Evolutionary conservation across 1,139 yeast species (phyloP).

Genomic region (Blastobotrys buckinghamii): DNA sequence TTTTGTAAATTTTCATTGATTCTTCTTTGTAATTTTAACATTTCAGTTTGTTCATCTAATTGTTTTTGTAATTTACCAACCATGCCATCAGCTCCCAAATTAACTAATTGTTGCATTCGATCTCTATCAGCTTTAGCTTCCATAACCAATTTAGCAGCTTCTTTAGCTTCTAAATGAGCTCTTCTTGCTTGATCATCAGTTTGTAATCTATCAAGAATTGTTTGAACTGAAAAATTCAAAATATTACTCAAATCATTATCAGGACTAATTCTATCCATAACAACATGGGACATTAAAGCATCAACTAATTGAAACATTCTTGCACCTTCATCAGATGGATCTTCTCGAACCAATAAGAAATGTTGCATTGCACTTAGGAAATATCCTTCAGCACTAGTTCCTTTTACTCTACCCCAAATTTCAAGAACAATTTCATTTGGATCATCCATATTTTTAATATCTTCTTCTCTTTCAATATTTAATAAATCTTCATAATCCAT

Average conservation of each 20-base stretch:
- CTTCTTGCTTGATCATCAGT: conserved; percentile 87
- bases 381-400: conserved; percentile 63
- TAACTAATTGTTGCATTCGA: conserved; percentile 63
- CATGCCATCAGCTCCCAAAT: conserved; percentile 80
- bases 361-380: conserved; percentile 80
- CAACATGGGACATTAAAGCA: conserved; percentile 74
- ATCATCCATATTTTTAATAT: conserved; percentile 40
- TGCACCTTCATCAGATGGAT: conserved; percentile 53
- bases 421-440: conserved; percentile 67
- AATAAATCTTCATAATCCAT: conserved; percentile 65
- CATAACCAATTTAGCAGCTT: conserved; percentile 61
- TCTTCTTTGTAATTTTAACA: conserved; percentile 60
- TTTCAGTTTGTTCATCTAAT: conserved; percentile 64
- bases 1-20: conserved; percentile 56
- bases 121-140: conserved; percentile 85
- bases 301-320: conserved; percentile 75
- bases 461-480: conserved; percentile 54
- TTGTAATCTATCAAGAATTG: conserved; percentile 68
- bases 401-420: conserved; percentile 65
- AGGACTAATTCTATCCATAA: conserved; percentile 48
- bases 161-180: conserved; percentile 69
- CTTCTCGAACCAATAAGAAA: conserved; percentile 49
- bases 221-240: conserved; percentile 76
- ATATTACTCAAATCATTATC: conserved; percentile 64
- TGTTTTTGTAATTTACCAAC: conserved; percentile 67